These are phyloP conservation scores for Neoconidiobolus thromboides DNA, from an alignment of 371 early-diverging fungal genomes.

Conservation along the genomic window DNA sequence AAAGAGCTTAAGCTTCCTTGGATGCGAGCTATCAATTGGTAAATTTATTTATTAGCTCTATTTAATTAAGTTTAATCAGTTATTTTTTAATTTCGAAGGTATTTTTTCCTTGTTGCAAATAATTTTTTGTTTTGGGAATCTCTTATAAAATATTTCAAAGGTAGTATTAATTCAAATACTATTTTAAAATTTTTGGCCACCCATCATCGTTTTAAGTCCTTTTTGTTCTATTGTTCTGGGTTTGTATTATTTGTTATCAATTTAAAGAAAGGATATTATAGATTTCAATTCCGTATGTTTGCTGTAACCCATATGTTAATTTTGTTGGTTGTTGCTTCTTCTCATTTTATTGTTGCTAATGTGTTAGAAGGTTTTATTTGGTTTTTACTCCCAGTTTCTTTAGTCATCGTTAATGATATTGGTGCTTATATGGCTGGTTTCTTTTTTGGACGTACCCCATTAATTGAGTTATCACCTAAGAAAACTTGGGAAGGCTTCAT, in stretches of 20 bases:
- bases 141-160: conserved; percentile 69
- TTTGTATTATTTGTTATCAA: conserved; percentile 87
- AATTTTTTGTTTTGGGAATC: conserved; percentile 89
- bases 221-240: conserved; percentile 67
- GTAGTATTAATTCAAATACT: conserved; percentile 55
- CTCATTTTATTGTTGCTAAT: conserved; percentile 88
- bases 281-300: conserved; percentile 84
- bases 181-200: conserved; percentile 67
- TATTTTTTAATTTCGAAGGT: conserved; percentile 17
- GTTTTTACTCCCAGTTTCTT: conserved; percentile 76
- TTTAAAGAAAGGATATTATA: conserved; percentile 72
- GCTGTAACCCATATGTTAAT: conserved; percentile 93
- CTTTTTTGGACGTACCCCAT: conserved; percentile 82
- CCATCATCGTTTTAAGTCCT: conserved; percentile 88
- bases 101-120: conserved; percentile 64
- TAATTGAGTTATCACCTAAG: conserved; percentile 92
- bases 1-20: conserved; percentile 72
- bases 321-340: conserved; percentile 68
- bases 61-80: not conserved
- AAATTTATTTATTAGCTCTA: conserved; percentile 7
- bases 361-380: conserved; percentile 96
- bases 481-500: conserved; percentile 99
- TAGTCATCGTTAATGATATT: conserved; percentile 97
- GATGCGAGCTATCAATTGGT: conserved; percentile 87
- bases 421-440: conserved; percentile 95